Evolutionary conservation across 768 basidiomycete genomes (phyloP).

Genomic region (Thelephora ganbajun): DNA sequence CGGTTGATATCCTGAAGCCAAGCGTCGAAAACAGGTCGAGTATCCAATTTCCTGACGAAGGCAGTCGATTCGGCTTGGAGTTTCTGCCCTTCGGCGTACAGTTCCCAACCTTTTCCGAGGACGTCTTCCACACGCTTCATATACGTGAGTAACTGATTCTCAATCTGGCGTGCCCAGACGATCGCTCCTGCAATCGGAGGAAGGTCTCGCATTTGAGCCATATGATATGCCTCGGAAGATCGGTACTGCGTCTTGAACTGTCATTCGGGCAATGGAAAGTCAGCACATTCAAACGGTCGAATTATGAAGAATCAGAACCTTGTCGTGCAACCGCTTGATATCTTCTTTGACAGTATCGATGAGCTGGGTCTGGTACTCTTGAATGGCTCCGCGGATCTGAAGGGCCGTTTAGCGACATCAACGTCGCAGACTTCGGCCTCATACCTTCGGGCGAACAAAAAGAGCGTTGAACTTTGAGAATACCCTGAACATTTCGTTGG

Average conservation of each 20-base stretch:
- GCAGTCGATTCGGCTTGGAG: conserved; percentile 83
- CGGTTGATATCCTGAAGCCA: conserved; percentile 95
- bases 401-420: neutral
- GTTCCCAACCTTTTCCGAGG: conserved; percentile 94
- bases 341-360: conserved; percentile 99
- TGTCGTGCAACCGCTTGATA: conserved; percentile 89
- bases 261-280: neutral
- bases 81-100: conserved; percentile 98
- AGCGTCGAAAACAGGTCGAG: conserved; percentile 85
- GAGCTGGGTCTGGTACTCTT: conserved; percentile 97
- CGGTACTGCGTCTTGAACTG: conserved; percentile 96
- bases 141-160: conserved; percentile 87
- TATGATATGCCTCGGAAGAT: conserved; percentile 89
- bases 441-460: conserved; percentile 82
- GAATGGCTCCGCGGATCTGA: conserved; percentile 93
- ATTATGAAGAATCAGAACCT: conserved; percentile 24
- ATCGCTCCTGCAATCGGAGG: conserved; percentile 98
- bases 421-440: neutral
- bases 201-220: conserved; percentile 97
- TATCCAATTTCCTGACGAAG: conserved; percentile 94
- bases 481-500: conserved; percentile 98
- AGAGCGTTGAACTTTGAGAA: conserved; percentile 98
- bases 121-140: conserved; percentile 99
- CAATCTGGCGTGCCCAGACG: conserved; percentile 99
- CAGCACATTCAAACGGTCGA: neutral